phyloP scores from a whole-genome alignment of 352 stramenopile species.

The Phytophthora rubi region DNA sequence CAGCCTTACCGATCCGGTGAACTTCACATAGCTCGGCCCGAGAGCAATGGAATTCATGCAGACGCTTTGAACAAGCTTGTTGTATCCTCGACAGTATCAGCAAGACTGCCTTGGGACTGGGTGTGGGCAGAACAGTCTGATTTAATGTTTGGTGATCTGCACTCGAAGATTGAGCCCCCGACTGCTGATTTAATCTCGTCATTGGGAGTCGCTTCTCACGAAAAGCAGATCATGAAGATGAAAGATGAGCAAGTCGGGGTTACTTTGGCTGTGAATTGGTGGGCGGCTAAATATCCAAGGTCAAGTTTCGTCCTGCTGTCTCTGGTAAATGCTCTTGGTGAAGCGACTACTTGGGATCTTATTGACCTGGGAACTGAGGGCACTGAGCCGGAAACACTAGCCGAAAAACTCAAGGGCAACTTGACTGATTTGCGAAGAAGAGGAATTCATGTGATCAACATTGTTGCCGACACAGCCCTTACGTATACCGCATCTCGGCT shows the following conservation, averaged over 20 bases:
- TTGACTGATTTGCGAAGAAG: conserved; percentile 51
- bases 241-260: conserved; percentile 65
- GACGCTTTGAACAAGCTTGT: conserved; percentile 50
- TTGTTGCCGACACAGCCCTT: conserved; percentile 65
- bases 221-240: conserved; percentile 66
- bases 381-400: conserved; percentile 45
- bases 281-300: conserved; percentile 55
- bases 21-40: conserved; percentile 5
- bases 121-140: conserved; percentile 55
- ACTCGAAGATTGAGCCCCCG: conserved; percentile 40
- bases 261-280: conserved; percentile 73
- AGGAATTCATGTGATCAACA: conserved; percentile 71
- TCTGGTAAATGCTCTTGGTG: conserved; percentile 69
- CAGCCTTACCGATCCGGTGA: conserved; percentile 2
- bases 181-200: conserved; percentile 30
- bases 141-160: conserved; percentile 34
- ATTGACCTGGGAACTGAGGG: conserved; percentile 62
- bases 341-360: conserved; percentile 64
- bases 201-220: conserved; percentile 32
- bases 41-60: conserved; percentile 5
- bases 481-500: conserved; percentile 49
- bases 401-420: conserved; percentile 56
- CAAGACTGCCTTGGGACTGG: conserved; percentile 63
- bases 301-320: conserved; percentile 70
- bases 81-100: conserved; percentile 51